A percentile compares a stretch with the other conserved stretches of the same genome.
Evolutionary conservation across 2,329 filamentous ascomycete species (phyloP).

Genomic region (Juglanconis juglandina): DNA sequence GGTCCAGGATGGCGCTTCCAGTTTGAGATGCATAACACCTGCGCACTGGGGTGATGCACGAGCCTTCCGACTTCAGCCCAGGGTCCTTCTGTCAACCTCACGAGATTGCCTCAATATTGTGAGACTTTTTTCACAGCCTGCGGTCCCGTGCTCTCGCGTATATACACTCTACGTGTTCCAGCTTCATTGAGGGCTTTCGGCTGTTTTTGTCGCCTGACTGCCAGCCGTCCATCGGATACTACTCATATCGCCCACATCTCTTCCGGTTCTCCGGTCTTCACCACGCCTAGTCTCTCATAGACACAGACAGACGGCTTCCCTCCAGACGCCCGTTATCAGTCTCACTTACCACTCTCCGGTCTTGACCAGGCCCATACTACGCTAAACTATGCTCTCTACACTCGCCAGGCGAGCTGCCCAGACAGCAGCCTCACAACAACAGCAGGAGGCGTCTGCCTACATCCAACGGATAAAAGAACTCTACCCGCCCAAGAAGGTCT

Average conservation of each 20-base stretch:
- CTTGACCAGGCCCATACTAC: neutral
- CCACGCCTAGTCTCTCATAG: no score
- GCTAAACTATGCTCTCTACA: conserved; percentile 42
- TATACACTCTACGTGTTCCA: neutral
- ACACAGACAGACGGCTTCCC: no score
- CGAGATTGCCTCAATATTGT: no score
- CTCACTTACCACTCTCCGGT: neutral
- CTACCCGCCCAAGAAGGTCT: conserved; percentile 66
- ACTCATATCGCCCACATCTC: no score
- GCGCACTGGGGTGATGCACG: neutral
- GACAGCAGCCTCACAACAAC: conserved; percentile 11
- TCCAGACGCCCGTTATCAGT: no score
- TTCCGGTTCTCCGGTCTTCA: no score
- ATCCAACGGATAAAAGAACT: conserved; percentile 39
- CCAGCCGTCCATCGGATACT: no score
- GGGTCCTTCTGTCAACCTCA: no score
- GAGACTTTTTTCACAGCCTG: neutral
- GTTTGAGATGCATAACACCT: no score
- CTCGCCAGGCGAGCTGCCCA: conserved; percentile 39
- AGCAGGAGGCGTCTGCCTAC: conserved; percentile 6
- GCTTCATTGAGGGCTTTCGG: no score
- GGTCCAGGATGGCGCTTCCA: neutral
- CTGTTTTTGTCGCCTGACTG: no score
- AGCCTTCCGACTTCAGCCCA: neutral
- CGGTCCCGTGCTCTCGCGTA: neutral